Evolutionary conservation across 495 filamentous ascomycete genomes (phyloP).

Genomic region (Penicillium silybi): DNA sequence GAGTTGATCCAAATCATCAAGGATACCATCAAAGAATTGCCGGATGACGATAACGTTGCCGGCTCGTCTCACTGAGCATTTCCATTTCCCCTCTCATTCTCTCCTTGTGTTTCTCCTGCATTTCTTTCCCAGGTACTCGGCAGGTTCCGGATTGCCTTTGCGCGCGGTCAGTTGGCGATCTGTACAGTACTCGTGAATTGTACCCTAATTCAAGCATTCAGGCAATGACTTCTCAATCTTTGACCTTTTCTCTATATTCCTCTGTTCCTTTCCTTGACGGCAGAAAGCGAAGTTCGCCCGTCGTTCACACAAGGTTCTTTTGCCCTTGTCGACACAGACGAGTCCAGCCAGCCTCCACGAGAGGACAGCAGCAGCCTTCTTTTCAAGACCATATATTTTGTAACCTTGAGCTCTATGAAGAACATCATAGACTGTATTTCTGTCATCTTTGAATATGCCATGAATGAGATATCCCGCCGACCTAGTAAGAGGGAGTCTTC

Average conservation of each 20-base stretch:
- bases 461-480: too few relatives aligned
- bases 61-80: constrained; percentile 22
- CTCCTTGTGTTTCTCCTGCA: neutral
- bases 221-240: neutral
- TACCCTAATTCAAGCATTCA: neutral
- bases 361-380: too few relatives aligned
- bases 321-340: too few relatives aligned
- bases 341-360: too few relatives aligned
- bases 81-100: neutral
- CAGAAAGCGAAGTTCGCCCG: too few relatives aligned
- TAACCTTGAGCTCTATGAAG: too few relatives aligned
- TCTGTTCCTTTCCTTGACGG: neutral
- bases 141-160: constrained; percentile 15
- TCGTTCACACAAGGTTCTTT: too few relatives aligned
- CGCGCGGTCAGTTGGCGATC: constrained; percentile 11
- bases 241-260: neutral
- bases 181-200: constrained; percentile 4
- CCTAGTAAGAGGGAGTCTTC: too few relatives aligned
- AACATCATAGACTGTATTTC: too few relatives aligned
- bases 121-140: constrained; percentile 10
- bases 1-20: constrained; percentile 81
- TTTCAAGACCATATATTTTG: too few relatives aligned
- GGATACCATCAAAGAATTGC: constrained; percentile 66
- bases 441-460: too few relatives aligned
- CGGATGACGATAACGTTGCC: constrained; percentile 58